Percentiles rank a stretch among this genome's conserved stretches.
Evolutionary conservation across 768 basidiomycete genomes (phyloP).

Genomic region (Trichaptum fuscoviolaceum): DNA sequence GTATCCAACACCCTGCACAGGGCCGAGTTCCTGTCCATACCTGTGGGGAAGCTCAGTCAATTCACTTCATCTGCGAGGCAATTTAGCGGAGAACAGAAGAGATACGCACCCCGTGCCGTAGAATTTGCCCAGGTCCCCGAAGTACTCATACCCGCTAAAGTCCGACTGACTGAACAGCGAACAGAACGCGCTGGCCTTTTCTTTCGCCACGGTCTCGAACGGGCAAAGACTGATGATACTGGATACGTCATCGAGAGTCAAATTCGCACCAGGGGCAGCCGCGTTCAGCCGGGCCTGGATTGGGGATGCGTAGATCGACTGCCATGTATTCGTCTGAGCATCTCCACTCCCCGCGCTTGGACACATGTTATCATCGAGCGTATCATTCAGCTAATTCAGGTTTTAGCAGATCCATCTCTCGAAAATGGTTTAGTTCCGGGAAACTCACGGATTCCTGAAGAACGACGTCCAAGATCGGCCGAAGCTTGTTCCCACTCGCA

Average conservation of each 20-base stretch:
- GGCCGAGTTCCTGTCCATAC: conserved; percentile 64
- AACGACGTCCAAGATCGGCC: conserved; percentile 49
- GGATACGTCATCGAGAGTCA: conserved; percentile 49
- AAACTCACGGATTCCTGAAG: conserved; percentile 48
- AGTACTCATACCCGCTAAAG: conserved; percentile 64
- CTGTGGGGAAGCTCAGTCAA: conserved; percentile 26
- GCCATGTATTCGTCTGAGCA: conserved; percentile 47
- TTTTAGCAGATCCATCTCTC: conserved; percentile 3
- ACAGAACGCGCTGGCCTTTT: conserved; percentile 61
- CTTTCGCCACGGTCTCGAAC: conserved; percentile 65
- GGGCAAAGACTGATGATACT: conserved; percentile 71
- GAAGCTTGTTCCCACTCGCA: conserved; percentile 41
- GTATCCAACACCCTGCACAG: conserved; percentile 81
- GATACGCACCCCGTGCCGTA: conserved; percentile 63
- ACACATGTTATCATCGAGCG: conserved; percentile 63
- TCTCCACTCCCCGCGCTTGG: conserved; percentile 46
- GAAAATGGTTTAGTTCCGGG: neutral
- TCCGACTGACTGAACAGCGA: conserved; percentile 59
- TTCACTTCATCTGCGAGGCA: neutral
- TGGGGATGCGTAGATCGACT: conserved; percentile 44
- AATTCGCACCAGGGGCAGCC: conserved; percentile 55
- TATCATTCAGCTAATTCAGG: conserved; percentile 48
- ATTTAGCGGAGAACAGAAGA: neutral
- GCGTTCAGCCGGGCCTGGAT: conserved; percentile 56
- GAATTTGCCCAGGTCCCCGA: conserved; percentile 70